A percentile compares a stretch with the other conserved stretches of the same genome.
phyloP scores from a whole-genome alignment of 2,329 filamentous ascomycete species.

The Pseudogymnoascus verrucosus region DNA sequence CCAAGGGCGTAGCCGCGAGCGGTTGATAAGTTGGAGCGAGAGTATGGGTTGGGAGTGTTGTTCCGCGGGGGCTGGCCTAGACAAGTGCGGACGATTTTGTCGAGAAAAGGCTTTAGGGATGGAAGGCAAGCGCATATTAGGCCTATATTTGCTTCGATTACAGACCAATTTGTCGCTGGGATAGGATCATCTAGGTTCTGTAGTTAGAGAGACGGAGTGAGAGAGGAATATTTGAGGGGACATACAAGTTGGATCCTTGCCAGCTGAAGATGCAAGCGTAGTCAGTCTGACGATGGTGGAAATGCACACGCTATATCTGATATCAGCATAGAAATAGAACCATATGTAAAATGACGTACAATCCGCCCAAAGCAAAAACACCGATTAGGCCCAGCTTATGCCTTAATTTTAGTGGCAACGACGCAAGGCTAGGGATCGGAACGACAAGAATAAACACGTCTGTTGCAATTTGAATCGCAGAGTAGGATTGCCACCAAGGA shows the following conservation, averaged over 20 bases:
- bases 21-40: not conserved
- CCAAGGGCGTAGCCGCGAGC: not conserved
- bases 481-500: slow-evolving; percentile 34
- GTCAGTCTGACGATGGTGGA: slow-evolving; percentile 13
- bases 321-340: not conserved
- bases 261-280: slow-evolving; percentile 1
- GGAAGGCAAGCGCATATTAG: slow-evolving; percentile 33
- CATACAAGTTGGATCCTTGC: not conserved
- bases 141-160: slow-evolving; percentile 30
- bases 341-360: slow-evolving; percentile 23
- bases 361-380: slow-evolving; percentile 38
- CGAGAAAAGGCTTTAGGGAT: not conserved
- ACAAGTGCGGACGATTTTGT: not conserved
- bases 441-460: slow-evolving; percentile 37
- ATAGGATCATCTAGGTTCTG: slow-evolving; percentile 18
- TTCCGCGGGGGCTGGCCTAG: not conserved
- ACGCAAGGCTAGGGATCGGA: slow-evolving; percentile 32
- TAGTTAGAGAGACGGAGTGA: not conserved
- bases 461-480: slow-evolving; percentile 34
- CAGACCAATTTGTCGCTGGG: slow-evolving; percentile 31
- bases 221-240: not conserved
- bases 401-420: slow-evolving; percentile 30
- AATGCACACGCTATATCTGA: slow-evolving; percentile 12
- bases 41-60: not conserved
- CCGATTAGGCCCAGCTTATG: slow-evolving; percentile 36